Conservation (phyloP, 1,139 yeast species). For the Yamadazyma pseudoaaseri region DNA sequence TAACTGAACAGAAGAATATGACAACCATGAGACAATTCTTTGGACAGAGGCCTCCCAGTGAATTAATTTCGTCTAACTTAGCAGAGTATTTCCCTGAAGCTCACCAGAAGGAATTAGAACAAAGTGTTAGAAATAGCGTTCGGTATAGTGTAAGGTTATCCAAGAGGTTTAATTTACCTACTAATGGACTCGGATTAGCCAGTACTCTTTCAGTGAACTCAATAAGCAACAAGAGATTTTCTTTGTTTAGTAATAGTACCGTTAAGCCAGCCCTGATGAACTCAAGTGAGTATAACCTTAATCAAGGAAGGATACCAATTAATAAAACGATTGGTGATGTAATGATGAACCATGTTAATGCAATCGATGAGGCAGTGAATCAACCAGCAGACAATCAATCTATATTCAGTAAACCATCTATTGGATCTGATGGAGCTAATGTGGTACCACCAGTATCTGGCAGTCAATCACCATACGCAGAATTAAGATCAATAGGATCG, state of each 20-base stretch:
- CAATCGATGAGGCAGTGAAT: slow-evolving; percentile 57
- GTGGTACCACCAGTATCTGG: slow-evolving; percentile 9
- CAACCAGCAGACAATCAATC: slow-evolving; percentile 22
- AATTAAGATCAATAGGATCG: slow-evolving; percentile 7
- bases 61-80: slow-evolving; percentile 83
- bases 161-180: slow-evolving; percentile 32
- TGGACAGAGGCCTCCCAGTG: slow-evolving; percentile 93
- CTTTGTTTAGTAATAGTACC: slow-evolving; percentile 25
- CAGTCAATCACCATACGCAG: slow-evolving; percentile 9
- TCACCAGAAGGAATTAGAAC: slow-evolving; percentile 66
- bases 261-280: slow-evolving; percentile 19
- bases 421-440: slow-evolving; percentile 16
- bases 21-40: slow-evolving; percentile 55
- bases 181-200: slow-evolving; percentile 19
- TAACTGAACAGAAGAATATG: slow-evolving; percentile 22
- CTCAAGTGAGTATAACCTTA: slow-evolving; percentile 20
- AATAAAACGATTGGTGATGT: slow-evolving; percentile 66
- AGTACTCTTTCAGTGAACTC: slow-evolving; percentile 22
- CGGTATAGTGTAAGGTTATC: slow-evolving; percentile 69
- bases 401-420: slow-evolving; percentile 23
- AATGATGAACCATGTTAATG: slow-evolving; percentile 55
- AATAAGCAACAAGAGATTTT: slow-evolving; percentile 15
- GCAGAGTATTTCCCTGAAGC: slow-evolving; percentile 93
- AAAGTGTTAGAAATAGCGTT: slow-evolving; percentile 81
- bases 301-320: slow-evolving; percentile 16